phyloP scores from a whole-genome alignment of 2,329 filamentous ascomycete species.

The Scopulariopsis brevicaulis region DNA sequence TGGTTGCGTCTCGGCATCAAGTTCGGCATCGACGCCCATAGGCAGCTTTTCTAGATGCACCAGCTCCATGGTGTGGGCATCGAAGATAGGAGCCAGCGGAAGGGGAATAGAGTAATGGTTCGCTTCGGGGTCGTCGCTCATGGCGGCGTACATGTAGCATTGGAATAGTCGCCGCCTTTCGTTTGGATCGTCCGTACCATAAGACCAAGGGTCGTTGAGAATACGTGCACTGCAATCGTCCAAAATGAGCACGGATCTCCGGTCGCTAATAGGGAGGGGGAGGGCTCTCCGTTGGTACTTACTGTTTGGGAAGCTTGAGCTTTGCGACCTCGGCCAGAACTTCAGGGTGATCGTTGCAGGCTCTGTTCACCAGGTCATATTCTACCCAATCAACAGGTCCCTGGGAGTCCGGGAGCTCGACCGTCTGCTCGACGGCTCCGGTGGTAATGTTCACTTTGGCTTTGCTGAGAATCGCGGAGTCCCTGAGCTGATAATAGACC shows the following conservation, averaged over 20 bases:
- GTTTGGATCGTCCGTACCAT: not conserved
- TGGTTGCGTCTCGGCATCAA: not conserved
- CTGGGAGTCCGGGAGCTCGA: not conserved
- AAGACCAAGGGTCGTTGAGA: not conserved
- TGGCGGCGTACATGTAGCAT: not conserved
- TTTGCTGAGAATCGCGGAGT: not conserved
- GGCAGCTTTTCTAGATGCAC: not conserved
- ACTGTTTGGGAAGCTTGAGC: conserved; percentile 7
- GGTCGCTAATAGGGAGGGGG: not conserved
- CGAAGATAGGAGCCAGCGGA: not conserved
- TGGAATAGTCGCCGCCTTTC: not conserved
- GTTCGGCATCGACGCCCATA: not conserved
- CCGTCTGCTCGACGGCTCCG: not conserved
- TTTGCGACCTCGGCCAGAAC: conserved; percentile 9
- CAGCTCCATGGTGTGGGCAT: not conserved
- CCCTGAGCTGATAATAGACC: not conserved
- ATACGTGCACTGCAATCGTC: not conserved
- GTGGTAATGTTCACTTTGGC: conserved; percentile 2
- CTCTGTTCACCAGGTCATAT: not conserved
- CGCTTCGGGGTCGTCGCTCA: not conserved
- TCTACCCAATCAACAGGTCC: conserved; percentile 4
- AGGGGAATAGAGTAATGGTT: not conserved
- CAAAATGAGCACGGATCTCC: not conserved
- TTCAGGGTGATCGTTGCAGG: conserved; percentile 4
- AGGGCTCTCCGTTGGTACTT: not conserved